These are phyloP conservation scores for Ascochyta viciae-villosae DNA, from an alignment of 2,329 filamentous ascomycete genomes.

Conservation along the genomic window DNA sequence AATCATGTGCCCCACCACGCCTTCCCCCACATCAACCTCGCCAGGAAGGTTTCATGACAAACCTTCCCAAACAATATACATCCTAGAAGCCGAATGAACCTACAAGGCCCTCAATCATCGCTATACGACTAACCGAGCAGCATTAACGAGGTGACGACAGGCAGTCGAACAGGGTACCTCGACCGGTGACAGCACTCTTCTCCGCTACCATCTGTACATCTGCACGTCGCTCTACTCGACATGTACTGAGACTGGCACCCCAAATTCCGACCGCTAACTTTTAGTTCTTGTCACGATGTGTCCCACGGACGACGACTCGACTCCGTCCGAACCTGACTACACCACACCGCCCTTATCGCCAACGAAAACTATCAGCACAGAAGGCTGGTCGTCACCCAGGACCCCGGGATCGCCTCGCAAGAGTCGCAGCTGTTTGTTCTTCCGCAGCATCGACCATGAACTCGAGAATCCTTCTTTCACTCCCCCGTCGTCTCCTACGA, in stretches of 20 bases:
- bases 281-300: constrained; percentile 29
- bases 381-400: constrained; percentile 39
- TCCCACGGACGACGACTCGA: constrained; percentile 27
- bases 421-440: constrained; percentile 35
- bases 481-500: constrained; percentile 36
- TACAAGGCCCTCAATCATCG: constrained; percentile 32
- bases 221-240: constrained; percentile 31
- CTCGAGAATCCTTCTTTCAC: constrained; percentile 17
- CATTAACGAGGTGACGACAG: constrained; percentile 33
- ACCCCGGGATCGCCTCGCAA: constrained; percentile 44
- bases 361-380: constrained; percentile 44
- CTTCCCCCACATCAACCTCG: constrained; percentile 26
- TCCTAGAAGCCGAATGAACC: constrained; percentile 26
- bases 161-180: constrained; percentile 9
- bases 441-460: constrained; percentile 22
- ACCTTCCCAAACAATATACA: constrained; percentile 18
- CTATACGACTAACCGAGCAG: constrained; percentile 45
- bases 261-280: constrained; percentile 7
- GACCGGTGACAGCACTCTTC: constrained; percentile 2
- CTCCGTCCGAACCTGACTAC: constrained; percentile 25
- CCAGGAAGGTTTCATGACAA: constrained; percentile 21
- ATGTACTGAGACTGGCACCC: constrained; percentile 28
- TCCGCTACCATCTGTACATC: constrained; percentile 5
- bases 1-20: constrained; percentile 39
- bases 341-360: constrained; percentile 46